phyloP scores from a whole-genome alignment of 306 rosid species.

The Prunus mira region DNA sequence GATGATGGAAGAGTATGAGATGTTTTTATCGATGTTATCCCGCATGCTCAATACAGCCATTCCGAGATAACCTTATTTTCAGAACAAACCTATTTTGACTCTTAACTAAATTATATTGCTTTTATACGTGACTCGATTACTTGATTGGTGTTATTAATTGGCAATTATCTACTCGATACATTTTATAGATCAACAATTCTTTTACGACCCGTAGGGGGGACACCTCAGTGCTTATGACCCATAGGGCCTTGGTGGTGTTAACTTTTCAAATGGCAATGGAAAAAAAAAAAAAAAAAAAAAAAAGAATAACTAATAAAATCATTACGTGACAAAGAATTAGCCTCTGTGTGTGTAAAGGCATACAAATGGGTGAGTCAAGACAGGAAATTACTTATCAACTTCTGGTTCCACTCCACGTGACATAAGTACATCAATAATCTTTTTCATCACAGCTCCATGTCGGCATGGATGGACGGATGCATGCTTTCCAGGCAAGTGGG shows the following conservation, averaged over 20 bases:
- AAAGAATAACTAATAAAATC: background rate
- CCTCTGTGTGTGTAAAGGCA: background rate
- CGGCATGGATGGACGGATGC: conserved; percentile 96
- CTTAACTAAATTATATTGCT: background rate
- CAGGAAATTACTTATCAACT: conserved; percentile 72
- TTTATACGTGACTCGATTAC: background rate
- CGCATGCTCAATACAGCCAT: background rate
- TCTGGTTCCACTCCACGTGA: conserved; percentile 97
- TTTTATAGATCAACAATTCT: background rate
- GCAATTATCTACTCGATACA: background rate
- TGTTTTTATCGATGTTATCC: background rate
- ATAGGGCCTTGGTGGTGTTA: background rate
- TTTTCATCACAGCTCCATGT: conserved; percentile 98
- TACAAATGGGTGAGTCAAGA: background rate
- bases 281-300: background rate
- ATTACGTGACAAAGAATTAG: background rate
- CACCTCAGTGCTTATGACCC: background rate
- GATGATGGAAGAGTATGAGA: background rate
- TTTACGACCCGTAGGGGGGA: background rate
- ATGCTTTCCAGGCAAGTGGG: conserved; percentile 93
- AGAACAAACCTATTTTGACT: background rate
- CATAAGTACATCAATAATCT: conserved; percentile 89
- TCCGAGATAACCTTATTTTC: background rate
- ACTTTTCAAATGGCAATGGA: background rate
- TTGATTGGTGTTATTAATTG: background rate